Conservation (phyloP, 371 early-diverging fungal genomes). For the Circinella minor region DNA sequence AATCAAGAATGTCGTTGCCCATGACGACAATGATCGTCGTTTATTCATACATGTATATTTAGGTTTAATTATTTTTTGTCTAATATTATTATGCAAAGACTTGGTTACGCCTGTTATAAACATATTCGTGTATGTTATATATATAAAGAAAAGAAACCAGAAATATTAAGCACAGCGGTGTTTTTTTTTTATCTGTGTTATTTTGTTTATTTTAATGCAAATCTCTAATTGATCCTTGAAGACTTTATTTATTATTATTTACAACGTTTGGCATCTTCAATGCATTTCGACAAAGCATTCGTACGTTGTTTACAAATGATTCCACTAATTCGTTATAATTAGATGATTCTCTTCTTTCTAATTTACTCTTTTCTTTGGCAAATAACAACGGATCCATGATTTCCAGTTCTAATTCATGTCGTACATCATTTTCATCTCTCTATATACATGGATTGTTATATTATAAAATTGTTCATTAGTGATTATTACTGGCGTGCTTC, state of each 20-base stretch:
- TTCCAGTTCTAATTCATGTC: conserved; percentile 69
- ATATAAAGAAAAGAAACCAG: too few species aligned
- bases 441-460: background rate
- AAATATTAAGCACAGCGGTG: too few species aligned
- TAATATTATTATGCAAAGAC: too few species aligned
- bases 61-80: background rate
- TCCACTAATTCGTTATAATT: conserved; percentile 56
- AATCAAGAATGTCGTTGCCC: conserved; percentile 21
- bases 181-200: too few species aligned
- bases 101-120: too few species aligned
- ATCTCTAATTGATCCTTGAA: background rate
- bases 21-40: conserved; percentile 18
- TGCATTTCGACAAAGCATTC: conserved; percentile 42
- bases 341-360: conserved; percentile 44
- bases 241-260: background rate
- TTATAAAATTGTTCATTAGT: background rate
- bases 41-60: background rate
- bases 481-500: too few species aligned
- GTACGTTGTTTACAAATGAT: conserved; percentile 62
- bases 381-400: conserved; percentile 50
- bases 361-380: conserved; percentile 39
- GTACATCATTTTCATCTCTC: conserved; percentile 34
- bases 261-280: conserved; percentile 8
- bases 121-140: too few species aligned
- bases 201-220: background rate